Percentiles rank a stretch among this genome's conserved stretches.
These are phyloP conservation scores for Astrothelium macrocarpum DNA, from an alignment of 495 filamentous ascomycete genomes.

Conservation along the genomic window DNA sequence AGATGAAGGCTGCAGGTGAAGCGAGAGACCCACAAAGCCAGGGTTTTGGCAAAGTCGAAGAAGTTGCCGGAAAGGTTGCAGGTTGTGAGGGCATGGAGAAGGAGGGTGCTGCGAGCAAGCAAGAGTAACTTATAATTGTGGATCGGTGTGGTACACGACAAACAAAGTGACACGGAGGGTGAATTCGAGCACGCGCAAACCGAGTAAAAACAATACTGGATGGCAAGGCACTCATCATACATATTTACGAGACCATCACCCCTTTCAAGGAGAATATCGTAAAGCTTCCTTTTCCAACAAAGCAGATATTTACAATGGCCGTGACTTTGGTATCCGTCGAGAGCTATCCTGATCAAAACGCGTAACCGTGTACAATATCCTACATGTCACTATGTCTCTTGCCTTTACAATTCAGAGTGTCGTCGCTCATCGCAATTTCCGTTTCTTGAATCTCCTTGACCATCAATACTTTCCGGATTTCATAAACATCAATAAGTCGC, in stretches of 20 bases:
- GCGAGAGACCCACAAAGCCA: slow-evolving; percentile 22
- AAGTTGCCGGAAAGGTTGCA: slow-evolving; percentile 27
- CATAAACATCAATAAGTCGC: background rate
- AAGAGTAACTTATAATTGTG: background rate
- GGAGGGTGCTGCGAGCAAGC: slow-evolving; percentile 30
- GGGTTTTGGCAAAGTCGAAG: slow-evolving; percentile 32
- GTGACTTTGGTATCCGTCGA: background rate
- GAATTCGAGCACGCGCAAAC: too few species aligned
- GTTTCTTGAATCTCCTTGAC: too few species aligned
- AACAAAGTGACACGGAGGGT: too few species aligned
- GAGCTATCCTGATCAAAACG: too few species aligned
- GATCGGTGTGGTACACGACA: background rate
- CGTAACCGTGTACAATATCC: background rate
- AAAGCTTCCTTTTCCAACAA: background rate
- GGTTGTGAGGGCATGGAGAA: slow-evolving; percentile 35
- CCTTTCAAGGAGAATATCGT: too few species aligned
- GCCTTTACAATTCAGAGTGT: background rate
- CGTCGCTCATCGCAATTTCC: too few species aligned
- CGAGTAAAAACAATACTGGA: too few species aligned
- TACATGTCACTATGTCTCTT: background rate
- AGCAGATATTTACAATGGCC: background rate
- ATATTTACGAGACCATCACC: too few species aligned
- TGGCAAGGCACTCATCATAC: too few species aligned
- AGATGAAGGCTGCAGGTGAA: slow-evolving; percentile 31
- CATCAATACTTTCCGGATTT: too few species aligned